A percentile compares a stretch with the other conserved stretches of the same genome.
Evolutionary conservation across 108 stramenopile genomes (phyloP).

Genomic region (Conticribra guillardii): DNA sequence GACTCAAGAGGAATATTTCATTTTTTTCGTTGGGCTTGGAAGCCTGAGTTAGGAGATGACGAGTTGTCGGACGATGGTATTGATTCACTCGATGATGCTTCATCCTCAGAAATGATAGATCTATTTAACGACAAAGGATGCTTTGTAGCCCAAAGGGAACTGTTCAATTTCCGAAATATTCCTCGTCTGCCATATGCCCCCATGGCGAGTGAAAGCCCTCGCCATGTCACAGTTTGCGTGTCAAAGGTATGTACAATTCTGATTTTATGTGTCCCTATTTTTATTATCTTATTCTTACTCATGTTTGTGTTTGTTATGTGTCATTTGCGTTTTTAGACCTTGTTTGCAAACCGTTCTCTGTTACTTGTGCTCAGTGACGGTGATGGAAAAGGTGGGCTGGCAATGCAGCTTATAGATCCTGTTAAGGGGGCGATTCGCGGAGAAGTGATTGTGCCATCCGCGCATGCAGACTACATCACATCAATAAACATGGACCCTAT

Average conservation of each 20-base stretch:
- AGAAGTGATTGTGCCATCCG: conserved; percentile 74
- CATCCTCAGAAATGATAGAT: conserved; percentile 6
- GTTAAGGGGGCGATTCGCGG: conserved; percentile 77
- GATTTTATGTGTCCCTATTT: no score
- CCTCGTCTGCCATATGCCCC: conserved; percentile 73
- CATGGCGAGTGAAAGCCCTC: conserved; percentile 23
- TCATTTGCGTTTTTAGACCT: no score
- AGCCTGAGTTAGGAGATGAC: conserved; percentile 65
- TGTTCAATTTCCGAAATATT: conserved; percentile 82
- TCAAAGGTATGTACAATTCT: no score
- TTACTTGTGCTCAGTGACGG: conserved; percentile 86
- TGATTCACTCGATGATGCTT: conserved; percentile 28
- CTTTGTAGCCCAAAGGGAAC: conserved; percentile 87
- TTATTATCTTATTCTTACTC: no score
- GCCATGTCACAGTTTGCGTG: conserved; percentile 42
- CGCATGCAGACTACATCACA: conserved; percentile 72
- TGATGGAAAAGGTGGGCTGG: conserved; percentile 77
- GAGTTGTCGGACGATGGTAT: conserved; percentile 34
- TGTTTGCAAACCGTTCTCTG: conserved; percentile 84
- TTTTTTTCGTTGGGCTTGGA: conserved; percentile 92
- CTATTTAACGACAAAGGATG: conserved; percentile 71
- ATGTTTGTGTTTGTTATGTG: no score
- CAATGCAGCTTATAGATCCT: conserved; percentile 88
- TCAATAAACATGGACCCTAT: conserved; percentile 86
- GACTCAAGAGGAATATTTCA: conserved; percentile 89